Conservation (phyloP, 2,329 filamentous ascomycete species). For the Neofusicoccum laricinum region DNA sequence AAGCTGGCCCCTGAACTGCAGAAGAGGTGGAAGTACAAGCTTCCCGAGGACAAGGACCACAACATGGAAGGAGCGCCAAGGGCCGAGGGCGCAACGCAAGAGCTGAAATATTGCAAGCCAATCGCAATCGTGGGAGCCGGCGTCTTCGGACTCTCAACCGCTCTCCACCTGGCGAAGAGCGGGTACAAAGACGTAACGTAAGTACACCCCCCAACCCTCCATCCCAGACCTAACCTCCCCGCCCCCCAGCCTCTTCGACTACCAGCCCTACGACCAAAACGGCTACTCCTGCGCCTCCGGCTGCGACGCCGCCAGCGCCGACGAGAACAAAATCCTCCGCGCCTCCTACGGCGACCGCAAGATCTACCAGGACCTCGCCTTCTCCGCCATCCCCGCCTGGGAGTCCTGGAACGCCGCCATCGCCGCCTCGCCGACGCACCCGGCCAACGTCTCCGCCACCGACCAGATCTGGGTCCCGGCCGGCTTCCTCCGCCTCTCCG, state of each 20-base stretch:
- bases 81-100: slow-evolving; percentile 9
- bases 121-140: slow-evolving; percentile 33
- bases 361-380: slow-evolving; percentile 17
- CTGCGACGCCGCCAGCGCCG: slow-evolving; percentile 17
- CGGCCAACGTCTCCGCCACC: background rate
- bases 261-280: slow-evolving; percentile 14
- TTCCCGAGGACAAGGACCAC: background rate
- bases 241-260: background rate
- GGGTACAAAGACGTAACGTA: slow-evolving; percentile 16
- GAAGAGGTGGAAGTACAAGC: slow-evolving; percentile 15
- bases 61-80: slow-evolving; percentile 15
- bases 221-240: too few relatives aligned
- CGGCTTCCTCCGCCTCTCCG: slow-evolving; percentile 24
- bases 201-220: background rate
- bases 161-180: slow-evolving; percentile 39
- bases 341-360: slow-evolving; percentile 54
- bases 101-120: slow-evolving; percentile 14
- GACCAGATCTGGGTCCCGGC: slow-evolving; percentile 24
- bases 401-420: slow-evolving; percentile 13
- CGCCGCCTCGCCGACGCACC: background rate
- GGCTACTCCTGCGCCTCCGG: slow-evolving; percentile 3
- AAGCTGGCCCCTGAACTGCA: slow-evolving; percentile 7
- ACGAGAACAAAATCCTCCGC: slow-evolving; percentile 57
- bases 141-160: slow-evolving; percentile 37
- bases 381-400: slow-evolving; percentile 14